Conservation (phyloP, 1,284 basidiomycete genomes). For the Dichomitus squalens region DNA sequence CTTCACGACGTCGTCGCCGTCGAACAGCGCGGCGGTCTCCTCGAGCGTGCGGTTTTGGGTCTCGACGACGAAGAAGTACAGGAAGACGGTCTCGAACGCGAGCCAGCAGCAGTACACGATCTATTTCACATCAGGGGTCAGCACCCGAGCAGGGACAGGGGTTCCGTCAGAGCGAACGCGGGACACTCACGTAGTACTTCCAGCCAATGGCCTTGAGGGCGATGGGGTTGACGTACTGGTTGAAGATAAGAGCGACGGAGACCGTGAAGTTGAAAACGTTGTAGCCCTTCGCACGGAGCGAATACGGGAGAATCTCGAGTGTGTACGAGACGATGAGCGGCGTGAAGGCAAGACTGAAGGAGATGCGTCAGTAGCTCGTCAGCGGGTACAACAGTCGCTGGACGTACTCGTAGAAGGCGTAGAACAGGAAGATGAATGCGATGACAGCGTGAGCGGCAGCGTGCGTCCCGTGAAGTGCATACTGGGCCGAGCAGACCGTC, state of each 20-base stretch:
- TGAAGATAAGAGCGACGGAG: constrained; percentile 72
- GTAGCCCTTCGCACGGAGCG: constrained; percentile 78
- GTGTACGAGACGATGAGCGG: constrained; percentile 78
- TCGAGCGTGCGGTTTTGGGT: constrained; percentile 74
- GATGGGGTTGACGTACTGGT: constrained; percentile 82
- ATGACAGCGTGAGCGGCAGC: constrained; percentile 68
- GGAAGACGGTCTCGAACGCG: constrained; percentile 60
- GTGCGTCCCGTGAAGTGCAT: constrained; percentile 43
- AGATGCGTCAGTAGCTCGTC: not conserved
- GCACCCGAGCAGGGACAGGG: not conserved
- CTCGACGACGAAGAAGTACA: constrained; percentile 71
- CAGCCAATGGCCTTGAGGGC: constrained; percentile 60
- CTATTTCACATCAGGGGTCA: constrained; percentile 28
- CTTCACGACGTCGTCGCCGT: constrained; percentile 56
- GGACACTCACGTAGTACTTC: constrained; percentile 42
- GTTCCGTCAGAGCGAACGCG: not conserved
- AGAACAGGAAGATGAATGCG: constrained; percentile 79
- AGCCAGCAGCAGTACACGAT: constrained; percentile 73
- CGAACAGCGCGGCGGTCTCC: constrained; percentile 76
- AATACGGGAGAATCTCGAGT: constrained; percentile 73
- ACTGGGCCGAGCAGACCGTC: constrained; percentile 71
- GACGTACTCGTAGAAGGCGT: constrained; percentile 67
- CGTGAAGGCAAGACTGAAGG: constrained; percentile 63
- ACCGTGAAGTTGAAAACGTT: constrained; percentile 71
- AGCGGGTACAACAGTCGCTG: not conserved